Base-by-base conservation (phyloP, 495 filamentous ascomycete species). In the Chlorociboria aeruginascens region DNA sequence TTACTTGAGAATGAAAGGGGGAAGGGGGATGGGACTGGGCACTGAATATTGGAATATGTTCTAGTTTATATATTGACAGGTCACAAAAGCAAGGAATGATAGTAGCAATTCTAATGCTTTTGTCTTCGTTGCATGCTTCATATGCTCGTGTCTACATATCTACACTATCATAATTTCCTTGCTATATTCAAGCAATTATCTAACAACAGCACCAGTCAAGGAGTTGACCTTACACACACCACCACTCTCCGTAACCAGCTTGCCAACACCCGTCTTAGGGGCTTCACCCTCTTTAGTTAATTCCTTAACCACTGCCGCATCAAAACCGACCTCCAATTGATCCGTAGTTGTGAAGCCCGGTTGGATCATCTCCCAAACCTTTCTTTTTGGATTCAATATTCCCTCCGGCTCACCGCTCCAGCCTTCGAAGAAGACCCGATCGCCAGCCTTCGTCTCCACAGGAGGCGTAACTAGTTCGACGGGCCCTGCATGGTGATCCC, bases 321-420 rank as follows among this genome's bases (percentile, higher is more conserved):
- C 83, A 59, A 89, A 88, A 14, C 73, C 86, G 30, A 94, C 93
- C 68, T 87, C 86, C 43, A 85, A 67, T 32, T 64, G 65, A 3
- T 78, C 76, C 12, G 83, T 95, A 11, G 90, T 98, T 16, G 81
- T 87, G 66, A 97, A 97, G 0, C 90, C 92, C 6, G 86, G 86
- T 70, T 95, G 89, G 68, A 93, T 83, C 9, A 73, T 86, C 74
- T 98, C 92, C 87, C 89, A 97, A 46, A 96, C 66, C 78, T 95
- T 96, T 78, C 96, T 96, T 82, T 97, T 98, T 36, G 93, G 92
- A 71, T 97, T 97, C 54, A 98, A 75, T 44, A 86, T 73, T 52
- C 81, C 81, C 71, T 97, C 89, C 8, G 93, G 92, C 74, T 95
- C 82, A 32, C 86, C 89, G 55, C 78, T 71, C 82, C 87, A 98